A percentile compares a stretch with the other conserved stretches of the same genome.
Evolutionary conservation across 768 basidiomycete genomes (phyloP).

Genomic region (Pisolithus marmoratus): DNA sequence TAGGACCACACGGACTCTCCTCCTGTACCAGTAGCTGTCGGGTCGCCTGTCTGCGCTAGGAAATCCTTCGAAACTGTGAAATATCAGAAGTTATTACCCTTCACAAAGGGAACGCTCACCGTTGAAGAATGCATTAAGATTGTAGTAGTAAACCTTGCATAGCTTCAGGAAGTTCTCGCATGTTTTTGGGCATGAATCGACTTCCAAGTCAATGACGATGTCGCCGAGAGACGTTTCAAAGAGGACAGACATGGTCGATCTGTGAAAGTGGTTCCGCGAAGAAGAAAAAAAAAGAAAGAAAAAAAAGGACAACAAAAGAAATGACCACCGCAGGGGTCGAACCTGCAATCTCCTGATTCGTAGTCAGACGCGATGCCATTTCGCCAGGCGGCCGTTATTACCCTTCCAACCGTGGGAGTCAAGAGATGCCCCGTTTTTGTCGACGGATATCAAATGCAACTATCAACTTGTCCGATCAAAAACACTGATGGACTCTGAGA

Average conservation of each 20-base stretch:
- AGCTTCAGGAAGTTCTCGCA: slow-evolving; percentile 97
- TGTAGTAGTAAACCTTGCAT: slow-evolving; percentile 97
- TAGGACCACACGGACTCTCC: slow-evolving; percentile 87
- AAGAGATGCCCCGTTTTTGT: neutral
- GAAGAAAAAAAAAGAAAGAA: neutral
- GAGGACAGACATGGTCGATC: slow-evolving; percentile 78
- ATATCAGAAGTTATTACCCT: neutral
- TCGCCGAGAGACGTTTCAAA: slow-evolving; percentile 97
- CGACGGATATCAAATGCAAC: neutral
- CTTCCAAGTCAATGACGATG: slow-evolving; percentile 92
- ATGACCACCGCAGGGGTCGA: slow-evolving; percentile 37
- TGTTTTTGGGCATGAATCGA: slow-evolving; percentile 82
- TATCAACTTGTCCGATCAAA: neutral
- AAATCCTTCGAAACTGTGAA: slow-evolving; percentile 90
- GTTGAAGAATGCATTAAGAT: slow-evolving; percentile 97
- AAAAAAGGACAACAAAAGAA: slow-evolving; percentile 3
- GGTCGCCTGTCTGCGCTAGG: slow-evolving; percentile 94
- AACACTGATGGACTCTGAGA: too few relatives aligned
- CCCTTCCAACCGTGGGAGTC: neutral
- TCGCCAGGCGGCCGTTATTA: slow-evolving; percentile 69
- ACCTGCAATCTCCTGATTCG: slow-evolving; percentile 35
- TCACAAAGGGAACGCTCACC: slow-evolving; percentile 44
- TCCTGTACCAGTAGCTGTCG: slow-evolving; percentile 89
- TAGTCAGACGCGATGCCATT: slow-evolving; percentile 90
- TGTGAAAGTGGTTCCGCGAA: neutral